These are phyloP conservation scores for Neurospora intermedia DNA, from an alignment of 495 filamentous ascomycete genomes.

Conservation along the genomic window DNA sequence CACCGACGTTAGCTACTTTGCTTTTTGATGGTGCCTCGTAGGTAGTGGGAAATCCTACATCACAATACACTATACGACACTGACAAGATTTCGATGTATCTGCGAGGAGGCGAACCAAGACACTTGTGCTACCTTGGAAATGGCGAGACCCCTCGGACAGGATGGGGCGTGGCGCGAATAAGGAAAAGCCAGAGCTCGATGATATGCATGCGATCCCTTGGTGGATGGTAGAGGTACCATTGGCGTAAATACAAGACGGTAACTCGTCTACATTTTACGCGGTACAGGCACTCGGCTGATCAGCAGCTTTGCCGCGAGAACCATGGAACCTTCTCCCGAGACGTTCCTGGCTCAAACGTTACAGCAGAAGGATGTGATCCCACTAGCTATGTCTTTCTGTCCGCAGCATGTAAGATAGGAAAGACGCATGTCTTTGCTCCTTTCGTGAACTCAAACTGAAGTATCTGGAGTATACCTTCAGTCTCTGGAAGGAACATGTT, in stretches of 20 bases:
- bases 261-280: constrained; percentile 4
- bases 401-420: background rate
- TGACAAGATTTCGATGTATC: background rate
- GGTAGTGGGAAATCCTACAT: background rate
- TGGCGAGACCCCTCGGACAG: background rate
- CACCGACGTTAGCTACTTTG: background rate
- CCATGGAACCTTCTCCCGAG: background rate
- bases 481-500: background rate
- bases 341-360: background rate
- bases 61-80: background rate
- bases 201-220: constrained; percentile 11
- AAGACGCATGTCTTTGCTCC: background rate
- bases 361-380: background rate
- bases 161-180: constrained; percentile 7
- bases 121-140: background rate
- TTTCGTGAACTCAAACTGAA: background rate
- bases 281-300: background rate
- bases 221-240: constrained; percentile 9
- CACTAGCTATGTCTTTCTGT: background rate
- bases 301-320: background rate
- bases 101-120: background rate
- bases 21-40: background rate
- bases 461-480: background rate
- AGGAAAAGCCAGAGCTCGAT: constrained; percentile 7
- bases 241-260: constrained; percentile 7